Percentiles rank a stretch among this genome's conserved stretches.
Evolutionary conservation across 2,329 filamentous ascomycete species (phyloP).

Genomic region (Alternaria burnsii): DNA sequence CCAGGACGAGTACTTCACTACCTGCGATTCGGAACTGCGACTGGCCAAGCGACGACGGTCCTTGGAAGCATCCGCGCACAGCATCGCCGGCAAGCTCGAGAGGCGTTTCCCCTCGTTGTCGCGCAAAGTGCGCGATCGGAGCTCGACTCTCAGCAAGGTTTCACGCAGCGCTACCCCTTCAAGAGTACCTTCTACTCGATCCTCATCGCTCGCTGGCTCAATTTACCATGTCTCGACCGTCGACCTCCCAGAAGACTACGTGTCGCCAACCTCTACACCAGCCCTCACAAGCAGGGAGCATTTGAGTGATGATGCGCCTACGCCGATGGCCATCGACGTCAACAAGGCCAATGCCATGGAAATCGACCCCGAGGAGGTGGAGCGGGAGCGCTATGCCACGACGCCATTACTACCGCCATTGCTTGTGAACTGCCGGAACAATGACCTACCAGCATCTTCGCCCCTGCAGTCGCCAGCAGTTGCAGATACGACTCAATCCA

Average conservation of each 20-base stretch:
- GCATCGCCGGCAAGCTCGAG: slow-evolving; percentile 71
- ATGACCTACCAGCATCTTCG: slow-evolving; percentile 71
- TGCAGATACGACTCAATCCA: slow-evolving; percentile 62
- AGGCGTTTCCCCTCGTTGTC: slow-evolving; percentile 66
- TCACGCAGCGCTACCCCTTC: slow-evolving; percentile 59
- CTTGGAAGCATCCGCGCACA: slow-evolving; percentile 68
- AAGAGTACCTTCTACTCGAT: slow-evolving; percentile 72
- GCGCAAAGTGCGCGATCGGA: slow-evolving; percentile 63
- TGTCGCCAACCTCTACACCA: slow-evolving; percentile 34
- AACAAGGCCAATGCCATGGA: slow-evolving; percentile 58
- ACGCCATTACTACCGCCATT: slow-evolving; percentile 88
- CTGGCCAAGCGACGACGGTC: slow-evolving; percentile 66
- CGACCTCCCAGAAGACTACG: slow-evolving; percentile 48
- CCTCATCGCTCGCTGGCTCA: slow-evolving; percentile 77
- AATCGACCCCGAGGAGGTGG: slow-evolving; percentile 57
- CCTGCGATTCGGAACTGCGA: slow-evolving; percentile 65
- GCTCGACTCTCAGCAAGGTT: slow-evolving; percentile 45
- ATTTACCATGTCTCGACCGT: slow-evolving; percentile 55
- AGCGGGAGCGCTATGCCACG: slow-evolving; percentile 71
- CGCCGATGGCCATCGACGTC: slow-evolving; percentile 48
- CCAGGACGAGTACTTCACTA: slow-evolving; percentile 67
- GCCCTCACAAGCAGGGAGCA: slow-evolving; percentile 44
- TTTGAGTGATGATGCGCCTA: slow-evolving; percentile 41
- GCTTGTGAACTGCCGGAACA: slow-evolving; percentile 66
- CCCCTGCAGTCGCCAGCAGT: slow-evolving; percentile 87